Percentiles rank a stretch among this genome's conserved stretches.
phyloP scores from a whole-genome alignment of 768 basidiomycete genomes.

The Lentinula lateritia region DNA sequence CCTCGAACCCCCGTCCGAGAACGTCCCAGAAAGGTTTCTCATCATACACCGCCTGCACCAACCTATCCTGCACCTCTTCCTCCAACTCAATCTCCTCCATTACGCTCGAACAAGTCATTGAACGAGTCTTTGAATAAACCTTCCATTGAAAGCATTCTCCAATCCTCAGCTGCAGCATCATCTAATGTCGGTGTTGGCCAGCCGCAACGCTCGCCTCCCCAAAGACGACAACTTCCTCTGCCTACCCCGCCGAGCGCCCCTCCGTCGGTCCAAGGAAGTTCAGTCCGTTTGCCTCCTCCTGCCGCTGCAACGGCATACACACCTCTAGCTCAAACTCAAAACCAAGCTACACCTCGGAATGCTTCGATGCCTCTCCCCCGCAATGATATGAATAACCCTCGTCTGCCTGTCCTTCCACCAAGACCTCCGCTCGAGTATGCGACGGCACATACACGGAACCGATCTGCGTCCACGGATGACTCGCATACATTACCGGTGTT shows the following conservation, averaged over 20 bases:
- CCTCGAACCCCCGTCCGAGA: background rate
- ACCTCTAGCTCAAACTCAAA: background rate
- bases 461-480: background rate
- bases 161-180: background rate
- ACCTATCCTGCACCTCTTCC: constrained; percentile 4
- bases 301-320: background rate
- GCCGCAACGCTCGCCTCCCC: background rate
- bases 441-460: background rate
- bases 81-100: background rate
- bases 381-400: background rate
- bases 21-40: background rate
- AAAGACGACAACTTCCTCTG: background rate
- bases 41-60: constrained; percentile 6
- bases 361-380: background rate
- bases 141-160: background rate
- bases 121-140: background rate
- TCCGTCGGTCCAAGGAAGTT: background rate
- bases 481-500: background rate
- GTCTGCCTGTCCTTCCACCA: background rate
- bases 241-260: background rate
- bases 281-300: background rate
- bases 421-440: background rate
- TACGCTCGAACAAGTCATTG: background rate
- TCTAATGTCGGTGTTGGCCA: background rate
- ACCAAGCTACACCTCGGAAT: background rate